Base-by-base conservation (phyloP, 106 monocot genomes). In the Triglochin maritima region DNA sequence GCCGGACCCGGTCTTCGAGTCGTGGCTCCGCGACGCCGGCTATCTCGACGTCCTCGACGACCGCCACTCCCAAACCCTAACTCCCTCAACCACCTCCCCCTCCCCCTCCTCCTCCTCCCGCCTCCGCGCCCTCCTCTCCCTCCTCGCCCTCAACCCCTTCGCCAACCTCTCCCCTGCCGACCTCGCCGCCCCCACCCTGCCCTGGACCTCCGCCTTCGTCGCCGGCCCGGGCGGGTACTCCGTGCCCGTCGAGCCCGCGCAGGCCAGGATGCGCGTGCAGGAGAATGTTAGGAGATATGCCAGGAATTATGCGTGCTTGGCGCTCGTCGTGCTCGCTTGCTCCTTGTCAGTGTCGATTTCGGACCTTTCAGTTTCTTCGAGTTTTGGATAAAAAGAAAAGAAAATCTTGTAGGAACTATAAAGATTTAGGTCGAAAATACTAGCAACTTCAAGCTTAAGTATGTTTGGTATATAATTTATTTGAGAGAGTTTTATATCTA, bases 21-120 rank as follows among this genome's bases (percentile, higher is more conserved):
- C 81, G 4, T 96, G 91, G 96, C 91, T 96, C 58, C 88, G 91
- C 7, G 96, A 96, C 63, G 57, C 84, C 63, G 96, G 91, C 81
- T 91, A 87, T 68, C 91, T 91, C 74, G 79, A 91, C 57, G 44
- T 88, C 65, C 87, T 96, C 76, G 90, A 94, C 75, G 70, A 79
- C 14, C 77, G 66, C 66, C 57, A 82, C 77, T 43, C 77, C 65
- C 46, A 75, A 13, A 8, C 67, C 55, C 48, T 15, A 6, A 54
- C 53, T 55, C 41, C 69, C 4, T 54, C 71, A 43, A 78, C 78
- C 29, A 14, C 65, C 47, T 58, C 71, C 56, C 3, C 75, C 41
- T 9, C 79, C 69, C 17, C 2, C 16, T 55, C 78, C 11, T n/a
- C 58, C 44, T 4, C 79, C 46, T 76, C 76, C 59, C 71, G 50